phyloP scores from a whole-genome alignment of 805 yeast species.

The Wickerhamiella occidentalis region DNA sequence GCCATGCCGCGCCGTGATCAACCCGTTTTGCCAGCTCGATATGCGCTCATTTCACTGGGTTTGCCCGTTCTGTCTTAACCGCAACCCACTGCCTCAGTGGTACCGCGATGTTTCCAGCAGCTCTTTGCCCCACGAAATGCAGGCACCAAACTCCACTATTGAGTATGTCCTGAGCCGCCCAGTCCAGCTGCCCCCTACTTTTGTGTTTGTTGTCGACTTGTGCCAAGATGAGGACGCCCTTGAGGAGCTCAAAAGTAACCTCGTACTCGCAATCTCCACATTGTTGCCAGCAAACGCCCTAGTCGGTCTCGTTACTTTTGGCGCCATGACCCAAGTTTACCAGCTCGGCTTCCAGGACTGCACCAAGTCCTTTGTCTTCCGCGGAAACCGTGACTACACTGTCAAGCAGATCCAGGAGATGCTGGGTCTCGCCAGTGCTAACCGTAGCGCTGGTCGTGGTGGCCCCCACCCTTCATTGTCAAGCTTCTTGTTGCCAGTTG shows the following conservation, averaged over 20 bases:
- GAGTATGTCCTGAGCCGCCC: conserved; percentile 79
- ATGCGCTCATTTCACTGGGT: conserved; percentile 66
- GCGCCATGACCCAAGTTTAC: conserved; percentile 83
- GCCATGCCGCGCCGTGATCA: conserved; percentile 72
- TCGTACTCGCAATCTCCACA: conserved; percentile 40
- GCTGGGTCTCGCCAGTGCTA: conserved; percentile 35
- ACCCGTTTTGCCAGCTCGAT: conserved; percentile 77
- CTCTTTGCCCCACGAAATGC: conserved; percentile 70
- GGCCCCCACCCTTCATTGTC: conserved; percentile 33
- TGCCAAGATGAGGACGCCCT: conserved; percentile 85
- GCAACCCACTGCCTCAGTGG: conserved; percentile 74
- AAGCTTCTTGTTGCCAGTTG: conserved; percentile 61
- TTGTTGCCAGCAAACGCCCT: conserved; percentile 82
- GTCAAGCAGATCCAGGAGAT: conserved; percentile 45
- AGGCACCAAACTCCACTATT: conserved; percentile 56
- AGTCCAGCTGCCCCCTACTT: conserved; percentile 72
- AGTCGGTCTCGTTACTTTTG: conserved; percentile 77
- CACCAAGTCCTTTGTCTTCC: conserved; percentile 66
- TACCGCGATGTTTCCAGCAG: conserved; percentile 66
- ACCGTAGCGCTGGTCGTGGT: conserved; percentile 9
- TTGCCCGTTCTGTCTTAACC: conserved; percentile 68
- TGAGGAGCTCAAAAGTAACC: conserved; percentile 68
- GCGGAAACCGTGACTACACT: conserved; percentile 77
- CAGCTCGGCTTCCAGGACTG: conserved; percentile 61
- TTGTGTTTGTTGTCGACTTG: conserved; percentile 72